Base-by-base conservation (phyloP, 352 stramenopile genomes). In the Pythium angustatum region DNA sequence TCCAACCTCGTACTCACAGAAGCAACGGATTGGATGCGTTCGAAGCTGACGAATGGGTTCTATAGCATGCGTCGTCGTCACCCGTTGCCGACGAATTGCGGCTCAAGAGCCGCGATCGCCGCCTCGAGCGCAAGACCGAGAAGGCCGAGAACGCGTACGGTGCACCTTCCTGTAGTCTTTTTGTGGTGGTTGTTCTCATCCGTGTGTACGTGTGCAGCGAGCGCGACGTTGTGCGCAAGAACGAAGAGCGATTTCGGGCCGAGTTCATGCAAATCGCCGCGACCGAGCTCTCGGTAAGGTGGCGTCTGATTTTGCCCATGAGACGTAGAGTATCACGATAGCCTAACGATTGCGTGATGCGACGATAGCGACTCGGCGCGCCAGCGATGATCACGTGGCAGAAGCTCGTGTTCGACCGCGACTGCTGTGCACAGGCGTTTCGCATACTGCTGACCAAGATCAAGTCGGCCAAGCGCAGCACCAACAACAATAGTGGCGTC, bases 321-420 rank as follows among this genome's bases (percentile, higher is more conserved):
- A n/a, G n/a, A n/a, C n/a, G n/a, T n/a, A n/a, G n/a, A n/a, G n/a
- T n/a, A n/a, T 44, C 36, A n/a, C 36, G 36, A 21, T 19, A 12
- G 17, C 3, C 26, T n/a, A 7, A 47, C 14, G 36, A 6, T 26
- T 6, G 26, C 7, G 6, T 24, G 19, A 9, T 27, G 3, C 8
- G n/a, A 14, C 26, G 40, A 21, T 34, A 87, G 77, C 69, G 80
- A 49, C 73, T 89, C 28, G 80, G 81, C 22, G 77, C 78, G 2
- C 76, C 78, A 28, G 41, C 78, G 15, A 61, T 87, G 59, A 70
- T 87, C 49, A 78, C 81, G 14, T 90, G 81, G 81, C 81, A 87
- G 38, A 85, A 82, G 52, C 64, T 90, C 22, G 62, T 90, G 15
- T 90, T 84, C 57, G 81, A 87, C 56, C 78, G 78, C 15, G 81